These are phyloP conservation scores for Pharnaceum exiguum DNA, from an alignment of 148 eudicot genomes.

Conservation along the genomic window DNA sequence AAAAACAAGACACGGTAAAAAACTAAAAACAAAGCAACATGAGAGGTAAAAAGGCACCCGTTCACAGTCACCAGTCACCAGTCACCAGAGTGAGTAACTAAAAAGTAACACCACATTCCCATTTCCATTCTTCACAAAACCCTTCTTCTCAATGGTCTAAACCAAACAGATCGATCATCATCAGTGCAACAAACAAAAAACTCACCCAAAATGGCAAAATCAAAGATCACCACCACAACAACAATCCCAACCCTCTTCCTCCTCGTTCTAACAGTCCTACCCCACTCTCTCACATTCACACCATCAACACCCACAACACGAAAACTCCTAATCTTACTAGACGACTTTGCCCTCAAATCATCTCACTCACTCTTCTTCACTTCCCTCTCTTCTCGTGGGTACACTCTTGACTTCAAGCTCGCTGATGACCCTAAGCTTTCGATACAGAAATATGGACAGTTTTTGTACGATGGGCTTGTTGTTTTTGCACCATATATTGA, in stretches of 20 bases:
- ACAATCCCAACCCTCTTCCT: slow-evolving; percentile 24
- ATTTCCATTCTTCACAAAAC: neutral
- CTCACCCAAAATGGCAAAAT: slow-evolving; percentile 28
- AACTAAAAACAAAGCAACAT: too few species aligned
- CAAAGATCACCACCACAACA: slow-evolving; percentile 19
- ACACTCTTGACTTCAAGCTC: slow-evolving; percentile 51
- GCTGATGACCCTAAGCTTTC: slow-evolving; percentile 42
- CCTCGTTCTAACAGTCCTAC: slow-evolving; percentile 9
- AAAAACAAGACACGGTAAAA: too few species aligned
- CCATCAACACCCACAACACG: slow-evolving; percentile 40
- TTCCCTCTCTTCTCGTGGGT: slow-evolving; percentile 39
- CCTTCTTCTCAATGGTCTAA: too few species aligned
- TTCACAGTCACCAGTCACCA: too few species aligned
- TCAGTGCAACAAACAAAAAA: too few species aligned
- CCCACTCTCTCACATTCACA: slow-evolving; percentile 31
- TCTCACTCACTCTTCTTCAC: slow-evolving; percentile 51
- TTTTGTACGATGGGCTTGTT: slow-evolving; percentile 46
- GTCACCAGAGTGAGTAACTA: too few species aligned
- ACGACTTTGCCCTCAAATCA: slow-evolving; percentile 41
- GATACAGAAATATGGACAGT: slow-evolving; percentile 46
- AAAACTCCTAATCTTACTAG: slow-evolving; percentile 41
- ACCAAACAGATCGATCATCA: too few species aligned
- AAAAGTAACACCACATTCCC: too few species aligned
- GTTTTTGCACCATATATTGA: slow-evolving; percentile 43
- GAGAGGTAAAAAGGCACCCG: too few species aligned